Evolutionary conservation across 305 asterid genomes (phyloP), one percentile per base, ranked within the genome.

Genomic region (Fraxinus velutina): DNA sequence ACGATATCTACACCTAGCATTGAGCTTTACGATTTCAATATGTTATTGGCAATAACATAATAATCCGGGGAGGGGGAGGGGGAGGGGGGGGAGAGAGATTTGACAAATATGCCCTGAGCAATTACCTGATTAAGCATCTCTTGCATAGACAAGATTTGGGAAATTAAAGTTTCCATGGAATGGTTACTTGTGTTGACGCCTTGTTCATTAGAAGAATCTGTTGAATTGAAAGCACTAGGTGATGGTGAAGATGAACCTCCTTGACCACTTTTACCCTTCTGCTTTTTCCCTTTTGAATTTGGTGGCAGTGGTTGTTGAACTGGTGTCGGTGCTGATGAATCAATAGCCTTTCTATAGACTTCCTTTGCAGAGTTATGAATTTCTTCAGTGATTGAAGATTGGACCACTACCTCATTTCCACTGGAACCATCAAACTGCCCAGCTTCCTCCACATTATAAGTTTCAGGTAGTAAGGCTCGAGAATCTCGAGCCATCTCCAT

Each of bases 61-160:
- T 21, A 60, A 60, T 60, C 70, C 9, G 2, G 21, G 24, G 60
- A 4, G 13, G 15, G 39, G 1, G 39, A 4, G 34, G 34, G 34
- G 30, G 6, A 0, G 5, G 6, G 52, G 52, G 52, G 4, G n/a
- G 17, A 5, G 17, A 1, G 5, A 3, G 17, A 44, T 44, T 22
- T 7, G 30, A 60, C 15, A 60, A 21, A 60, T 22, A 19, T 60
- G 32, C 15, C 13, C 13, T 2, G 32, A 62, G 72, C 73, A 24
- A 24, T 64, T 64, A 93, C 98, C 98, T 92, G 97, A 91, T 86
- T 89, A 80, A 94, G 86, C 80, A 77, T 86, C 89, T 92, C 94
- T 85, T 91, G 98, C 92, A 93, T 92, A 83, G 95, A 84, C 80
- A 77, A 76, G 30, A 91, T 78, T 81, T 94, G 96, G 33, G 94